Base-by-base conservation (phyloP, 1,139 yeast genomes). In the Nakaseomyces glabratus region DNA sequence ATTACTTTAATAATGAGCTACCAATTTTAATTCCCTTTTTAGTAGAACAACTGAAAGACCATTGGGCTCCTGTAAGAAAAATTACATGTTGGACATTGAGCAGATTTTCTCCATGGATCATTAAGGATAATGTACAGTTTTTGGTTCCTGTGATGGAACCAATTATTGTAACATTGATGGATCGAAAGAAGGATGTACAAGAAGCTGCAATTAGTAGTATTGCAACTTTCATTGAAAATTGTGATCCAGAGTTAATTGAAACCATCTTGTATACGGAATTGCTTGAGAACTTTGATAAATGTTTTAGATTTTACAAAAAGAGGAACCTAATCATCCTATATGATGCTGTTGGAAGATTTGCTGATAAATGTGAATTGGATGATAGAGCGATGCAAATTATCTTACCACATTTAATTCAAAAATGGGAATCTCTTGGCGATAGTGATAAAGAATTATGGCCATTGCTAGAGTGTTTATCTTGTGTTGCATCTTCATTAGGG, bases 11-110 rank as follows among this genome's bases (percentile, higher is more conserved):
- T 15, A 76, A 74, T 28, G 82, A 82, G 49, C 63, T 90, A 32
- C 94, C 95, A 1, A 72, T 76, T 11, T 65, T 90, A 36, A 77
- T 90, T 21, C 95, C 95, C 25, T 88, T 79, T 52, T 66, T 90
- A 43, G 88, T 86, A 19, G 85, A 85, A 38, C 69, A 93, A 49
- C 62, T 88, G 42, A 67, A 67, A 37, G 96, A 88, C 56, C 59
- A 63, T 10, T 82, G 86, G 59, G 80, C 95, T 6, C 72, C 94
- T 30, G 95, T 90, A 7, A 71, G 97, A 46, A 94, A 85, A 57
- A 90, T 90, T 36, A 67, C 95, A 0, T 88, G 97, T 62, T 90
- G 98, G 98, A 84, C 97, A 0, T 63, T 90, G 34, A 81, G 95
- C 26, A 69, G 97, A 39, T 90, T 78, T 55, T 71, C 93, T 1